A percentile compares a stretch with the other conserved stretches of the same genome.
Evolutionary conservation across 1,139 yeast genomes (phyloP).

Genomic region (Saccharomyces hybrid): DNA sequence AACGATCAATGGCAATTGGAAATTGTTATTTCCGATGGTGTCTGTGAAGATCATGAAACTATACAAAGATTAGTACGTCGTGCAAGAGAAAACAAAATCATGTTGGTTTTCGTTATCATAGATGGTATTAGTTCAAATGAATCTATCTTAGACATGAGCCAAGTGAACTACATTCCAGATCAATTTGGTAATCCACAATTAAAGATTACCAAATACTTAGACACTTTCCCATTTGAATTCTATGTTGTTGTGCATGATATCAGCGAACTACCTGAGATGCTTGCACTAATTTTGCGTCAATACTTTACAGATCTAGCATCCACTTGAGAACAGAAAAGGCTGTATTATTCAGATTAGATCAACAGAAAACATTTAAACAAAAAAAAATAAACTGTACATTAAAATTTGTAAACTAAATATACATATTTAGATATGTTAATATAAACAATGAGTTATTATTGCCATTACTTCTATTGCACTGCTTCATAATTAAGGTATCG

Average conservation of each 20-base stretch:
- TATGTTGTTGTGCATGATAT: constrained; percentile 90
- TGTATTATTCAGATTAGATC: background rate
- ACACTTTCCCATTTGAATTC: constrained; percentile 92
- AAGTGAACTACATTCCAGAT: constrained; percentile 71
- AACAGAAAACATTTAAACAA: background rate
- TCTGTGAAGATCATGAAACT: constrained; percentile 87
- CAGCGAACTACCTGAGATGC: constrained; percentile 83
- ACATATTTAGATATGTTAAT: too few species aligned
- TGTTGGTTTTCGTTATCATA: constrained; percentile 90
- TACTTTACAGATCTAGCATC: constrained; percentile 69
- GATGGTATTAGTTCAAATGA: constrained; percentile 83
- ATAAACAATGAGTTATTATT: background rate
- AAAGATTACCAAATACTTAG: constrained; percentile 77
- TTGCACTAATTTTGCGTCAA: constrained; percentile 82
- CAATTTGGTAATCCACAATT: constrained; percentile 61
- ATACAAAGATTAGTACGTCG: constrained; percentile 75
- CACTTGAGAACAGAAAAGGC: background rate
- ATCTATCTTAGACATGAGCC: constrained; percentile 90
- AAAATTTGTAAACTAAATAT: background rate
- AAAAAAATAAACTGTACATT: background rate
- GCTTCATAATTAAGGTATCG: too few species aligned
- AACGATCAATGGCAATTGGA: constrained; percentile 87
- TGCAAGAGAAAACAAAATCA: constrained; percentile 86
- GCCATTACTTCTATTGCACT: too few species aligned
- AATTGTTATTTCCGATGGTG: constrained; percentile 90